Base-by-base conservation (phyloP, 2,329 filamentous ascomycete species). In the Escovopsis weberi region DNA sequence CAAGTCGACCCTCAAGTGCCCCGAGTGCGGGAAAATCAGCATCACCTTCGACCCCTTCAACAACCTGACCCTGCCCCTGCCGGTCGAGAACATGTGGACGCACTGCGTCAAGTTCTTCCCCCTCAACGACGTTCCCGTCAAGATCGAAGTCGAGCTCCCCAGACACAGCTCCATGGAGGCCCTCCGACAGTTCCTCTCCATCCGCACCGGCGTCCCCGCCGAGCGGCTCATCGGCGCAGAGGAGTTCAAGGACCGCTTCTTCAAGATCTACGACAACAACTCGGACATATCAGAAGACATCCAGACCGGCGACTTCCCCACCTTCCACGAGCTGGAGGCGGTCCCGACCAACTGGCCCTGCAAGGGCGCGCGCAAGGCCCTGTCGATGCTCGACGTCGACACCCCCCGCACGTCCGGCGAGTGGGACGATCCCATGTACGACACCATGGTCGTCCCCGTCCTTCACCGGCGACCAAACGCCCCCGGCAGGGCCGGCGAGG, bases 11-110 rank as follows among this genome's bases (percentile, higher is more conserved):
- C 74, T 98, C 48, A 82, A 91, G 48, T 98, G 91, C 56, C 91
- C 91, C 0, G 75, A 74, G 7, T 98, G 91, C 59, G 74, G 82
- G 52, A 98, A 96, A 65, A 83, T 96, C 62, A 95, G 88, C 73
- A 94, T 98, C 53, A 96, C 91, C 0, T 98, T 98, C 56, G 91
- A 98, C 58, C 91, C 91, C 1, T 98, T 94, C 69, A 95, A 87
- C 60, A 91, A 93, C 50, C 66, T 98, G 45, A 95, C 91, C 0
- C 67, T 98, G 23, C 91, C 93, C 44, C 67, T 98, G 32, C 91
- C 91, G 0, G 77, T 94, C 43, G 82, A 91, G 58, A 87, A 82
- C 49, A 73, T 85, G 37, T 94, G 86, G 82, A 71, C 68, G 45
- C 81, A 82, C 49, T 70, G 72, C 1, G 67, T 96, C 51, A 80